Base-by-base conservation (phyloP, 768 basidiomycete species). In the Naganishia onofrii region DNA sequence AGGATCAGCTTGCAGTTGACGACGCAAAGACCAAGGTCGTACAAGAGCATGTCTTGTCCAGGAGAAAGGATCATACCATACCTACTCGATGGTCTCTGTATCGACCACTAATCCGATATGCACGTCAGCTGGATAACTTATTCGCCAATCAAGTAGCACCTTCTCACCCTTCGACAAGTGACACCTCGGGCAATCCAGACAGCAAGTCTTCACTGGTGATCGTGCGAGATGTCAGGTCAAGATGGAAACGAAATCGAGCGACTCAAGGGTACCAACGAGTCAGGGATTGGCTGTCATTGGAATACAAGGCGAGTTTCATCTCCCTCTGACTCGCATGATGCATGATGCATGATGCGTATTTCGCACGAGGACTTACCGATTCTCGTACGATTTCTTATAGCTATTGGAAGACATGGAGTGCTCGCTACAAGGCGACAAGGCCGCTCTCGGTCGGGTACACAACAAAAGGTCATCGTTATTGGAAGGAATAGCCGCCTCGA, bases 181-280 rank as follows among this genome's bases (percentile, higher is more conserved):
- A 42, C 13, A 28, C 19, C 57, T 13, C 31, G 3, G 19, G n/a
- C 34, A 23, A 32, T 3, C 6, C 2, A 23, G 57, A 15, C 34
- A 17, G 13, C 29, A 19, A 12, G 9, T 4, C n/a, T 10, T 21
- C 10, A 3, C 42, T 17, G 15, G 38, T 63, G 38, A 26, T 63
- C 6, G 26, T n/a, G 13, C 26, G 23, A 26, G 23, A 63, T n/a
- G 38, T 63, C 23, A 38, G 60, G 17, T 17, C 23, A 26, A 13
- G 28, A 42, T 63, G 60, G 60, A 63, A 44, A n/a, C 29, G 38
- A 12, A 63, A 63, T 26, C 42, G 19, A 42, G 28, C 23, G n/a
- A 26, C 28, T n/a, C 60, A 63, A 42, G 60, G 60, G 36, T 63
- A 63, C 26, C 29, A 63, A 10, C 60, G 38, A 29, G 60, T 63